Evolutionary conservation across 1,284 basidiomycete species (phyloP), one percentile per base, ranked within the genome.

Genomic region (Phenoliferia sp.): DNA sequence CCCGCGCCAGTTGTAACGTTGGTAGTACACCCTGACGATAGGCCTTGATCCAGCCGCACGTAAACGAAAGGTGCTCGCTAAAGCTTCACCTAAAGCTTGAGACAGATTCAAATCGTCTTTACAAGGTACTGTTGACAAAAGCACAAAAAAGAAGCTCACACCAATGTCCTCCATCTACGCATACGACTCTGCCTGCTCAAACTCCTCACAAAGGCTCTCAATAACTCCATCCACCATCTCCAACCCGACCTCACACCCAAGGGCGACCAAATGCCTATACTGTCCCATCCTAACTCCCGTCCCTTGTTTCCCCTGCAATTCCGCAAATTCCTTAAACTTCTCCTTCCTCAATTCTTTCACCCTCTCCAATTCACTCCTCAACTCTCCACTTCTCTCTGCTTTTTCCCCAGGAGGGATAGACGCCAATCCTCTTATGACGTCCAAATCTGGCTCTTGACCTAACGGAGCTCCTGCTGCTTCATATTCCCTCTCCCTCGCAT

Each of bases 261-360:
- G 87, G 26, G 89, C 88, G 74, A 96, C 92, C 63, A 96, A 80
- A 69, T 88, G 83, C 71, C 92, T 83, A 78, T 96, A 97, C 73
- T 94, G 89, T 1, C 86, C 84, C 86, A 96, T 93, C 69, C 88
- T 84, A 29, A 90, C 90, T 34, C 88, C 87, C 1, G 92, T 95
- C 7, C 93, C 93, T 17, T 90, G 87, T 80, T 93, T 91, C 26
- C 90, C 88, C 78, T 92, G 90, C 77, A 89, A 88, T 63, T 84
- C 85, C 34, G 90, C 90, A 70, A 90, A 81, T 70, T 87, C 84
- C 57, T 88, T 87, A 74, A 94, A 92, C 69, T 86, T 81, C 31
- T 83, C 84, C 74, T 84, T 86, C 75, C 90, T 84, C 74, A 87
- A 85, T 77, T 85, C 86, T 65, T 86, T 83, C 77, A n/a, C 86